Conservation (phyloP, 768 basidiomycete genomes). For the Trametopsis cervina region DNA sequence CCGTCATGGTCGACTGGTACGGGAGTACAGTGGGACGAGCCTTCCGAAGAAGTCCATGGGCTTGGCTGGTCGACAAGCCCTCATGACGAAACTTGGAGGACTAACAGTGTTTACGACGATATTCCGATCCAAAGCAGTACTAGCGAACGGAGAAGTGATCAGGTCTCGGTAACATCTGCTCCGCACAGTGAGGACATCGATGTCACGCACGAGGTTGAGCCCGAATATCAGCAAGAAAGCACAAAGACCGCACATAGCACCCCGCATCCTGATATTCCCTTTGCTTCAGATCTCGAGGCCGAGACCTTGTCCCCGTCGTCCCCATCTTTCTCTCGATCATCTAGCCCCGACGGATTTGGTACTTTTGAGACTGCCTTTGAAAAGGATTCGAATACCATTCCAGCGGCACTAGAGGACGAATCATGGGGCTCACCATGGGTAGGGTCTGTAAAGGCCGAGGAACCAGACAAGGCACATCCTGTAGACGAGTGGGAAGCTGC, state of each 20-base stretch:
- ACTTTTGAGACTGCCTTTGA: constrained; percentile 46
- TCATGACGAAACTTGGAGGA: constrained; percentile 20
- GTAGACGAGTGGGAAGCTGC: constrained; percentile 68
- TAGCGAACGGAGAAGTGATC: not conserved
- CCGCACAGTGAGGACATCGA: too few relatives aligned
- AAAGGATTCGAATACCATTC: constrained; percentile 32
- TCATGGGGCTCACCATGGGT: constrained; percentile 28
- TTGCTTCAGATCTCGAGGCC: too few relatives aligned
- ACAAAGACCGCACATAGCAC: too few relatives aligned
- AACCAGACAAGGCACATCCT: constrained; percentile 22
- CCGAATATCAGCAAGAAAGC: too few relatives aligned
- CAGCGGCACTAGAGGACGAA: constrained; percentile 18
- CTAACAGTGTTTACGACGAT: constrained; percentile 33
- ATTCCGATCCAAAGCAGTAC: constrained; percentile 30
- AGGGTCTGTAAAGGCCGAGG: constrained; percentile 6
- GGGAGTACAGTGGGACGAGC: constrained; percentile 40
- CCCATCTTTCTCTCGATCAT: constrained; percentile 17
- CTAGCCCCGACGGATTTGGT: constrained; percentile 49
- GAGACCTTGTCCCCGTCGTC: not conserved
- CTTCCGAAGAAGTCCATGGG: constrained; percentile 28
- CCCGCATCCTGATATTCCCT: too few relatives aligned
- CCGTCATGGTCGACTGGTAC: constrained; percentile 51
- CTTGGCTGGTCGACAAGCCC: constrained; percentile 36
- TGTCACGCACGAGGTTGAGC: too few relatives aligned
- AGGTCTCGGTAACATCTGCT: too few relatives aligned